Percentiles rank a stretch among this genome's conserved stretches.
These are phyloP conservation scores for Candida hungchunana DNA, from an alignment of 805 yeast genomes.

Conservation along the genomic window DNA sequence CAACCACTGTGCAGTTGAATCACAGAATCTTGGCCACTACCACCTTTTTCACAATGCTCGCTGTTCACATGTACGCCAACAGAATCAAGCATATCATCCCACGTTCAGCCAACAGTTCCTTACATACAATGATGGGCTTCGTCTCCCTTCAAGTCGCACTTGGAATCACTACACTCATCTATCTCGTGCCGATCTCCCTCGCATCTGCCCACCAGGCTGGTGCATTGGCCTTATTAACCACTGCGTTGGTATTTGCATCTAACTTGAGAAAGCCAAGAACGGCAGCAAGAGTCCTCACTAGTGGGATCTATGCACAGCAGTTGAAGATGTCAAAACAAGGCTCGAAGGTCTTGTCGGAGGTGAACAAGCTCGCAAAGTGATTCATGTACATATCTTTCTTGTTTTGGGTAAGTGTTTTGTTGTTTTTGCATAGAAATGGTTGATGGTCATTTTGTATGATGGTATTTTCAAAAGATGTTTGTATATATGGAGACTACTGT, in stretches of 20 bases:
- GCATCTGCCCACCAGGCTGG: constrained; percentile 98
- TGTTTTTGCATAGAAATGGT: background rate
- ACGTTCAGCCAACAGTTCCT: constrained; percentile 46
- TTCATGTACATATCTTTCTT: background rate
- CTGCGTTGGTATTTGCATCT: constrained; percentile 60
- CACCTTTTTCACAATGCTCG: constrained; percentile 69
- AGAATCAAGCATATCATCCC: constrained; percentile 55
- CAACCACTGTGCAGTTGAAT: constrained; percentile 88
- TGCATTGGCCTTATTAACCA: constrained; percentile 81
- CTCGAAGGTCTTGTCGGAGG: constrained; percentile 33
- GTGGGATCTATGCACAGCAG: constrained; percentile 30
- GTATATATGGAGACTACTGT: too few relatives aligned
- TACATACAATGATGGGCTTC: constrained; percentile 74
- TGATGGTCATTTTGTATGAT: too few relatives aligned
- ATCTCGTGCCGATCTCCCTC: constrained; percentile 85
- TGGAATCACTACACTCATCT: constrained; percentile 82
- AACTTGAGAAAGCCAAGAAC: constrained; percentile 56
- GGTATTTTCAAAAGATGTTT: too few relatives aligned
- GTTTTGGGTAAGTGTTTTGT: background rate
- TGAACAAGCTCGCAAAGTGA: constrained; percentile 30
- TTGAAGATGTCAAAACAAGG: constrained; percentile 23
- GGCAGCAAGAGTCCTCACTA: constrained; percentile 33
- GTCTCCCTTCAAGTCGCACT: constrained; percentile 78
- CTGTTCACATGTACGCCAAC: constrained; percentile 63
- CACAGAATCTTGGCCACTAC: constrained; percentile 84